Percentiles rank a stretch among this genome's conserved stretches.
Conservation (phyloP, 345 rosid species). For the Aquilaria malaccensis region DNA sequence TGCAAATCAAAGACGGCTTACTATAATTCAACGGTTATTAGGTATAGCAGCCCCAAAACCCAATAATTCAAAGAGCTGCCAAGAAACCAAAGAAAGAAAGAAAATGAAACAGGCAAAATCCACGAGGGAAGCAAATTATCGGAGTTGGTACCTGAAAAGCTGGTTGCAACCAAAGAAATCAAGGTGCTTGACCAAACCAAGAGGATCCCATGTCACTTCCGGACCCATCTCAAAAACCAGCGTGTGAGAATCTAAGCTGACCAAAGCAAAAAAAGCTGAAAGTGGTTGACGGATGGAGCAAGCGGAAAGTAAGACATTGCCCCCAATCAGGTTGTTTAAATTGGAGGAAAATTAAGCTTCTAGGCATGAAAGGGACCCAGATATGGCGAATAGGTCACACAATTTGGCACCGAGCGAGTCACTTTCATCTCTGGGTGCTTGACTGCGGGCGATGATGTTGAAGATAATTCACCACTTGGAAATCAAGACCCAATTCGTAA, state of each 20-base stretch:
- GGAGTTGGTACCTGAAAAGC: slow-evolving; percentile 35
- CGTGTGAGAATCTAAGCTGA: slow-evolving; percentile 27
- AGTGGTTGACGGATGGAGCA: slow-evolving; percentile 6
- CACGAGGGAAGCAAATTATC: slow-evolving; percentile 13
- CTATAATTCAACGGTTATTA: slow-evolving; percentile 25
- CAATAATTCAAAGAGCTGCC: slow-evolving; percentile 13
- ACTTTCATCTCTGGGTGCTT: slow-evolving; percentile 16
- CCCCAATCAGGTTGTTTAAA: not conserved
- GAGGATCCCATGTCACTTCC: slow-evolving; percentile 6
- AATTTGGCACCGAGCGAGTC: slow-evolving; percentile 9
- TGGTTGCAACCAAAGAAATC: slow-evolving; percentile 13
- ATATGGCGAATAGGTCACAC: slow-evolving; percentile 9
- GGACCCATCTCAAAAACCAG: slow-evolving; percentile 23
- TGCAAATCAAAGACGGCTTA: slow-evolving; percentile 8
- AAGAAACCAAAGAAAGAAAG: slow-evolving; percentile 13
- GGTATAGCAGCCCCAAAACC: slow-evolving; percentile 12
- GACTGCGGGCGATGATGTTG: slow-evolving; percentile 7
- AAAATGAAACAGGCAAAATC: slow-evolving; percentile 6
- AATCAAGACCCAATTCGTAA: no score
- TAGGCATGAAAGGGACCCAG: slow-evolving; percentile 31
- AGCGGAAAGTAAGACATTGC: not conserved
- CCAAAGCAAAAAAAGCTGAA: slow-evolving; percentile 24
- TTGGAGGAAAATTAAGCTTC: slow-evolving; percentile 10
- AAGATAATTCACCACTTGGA: not conserved
- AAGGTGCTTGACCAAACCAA: slow-evolving; percentile 17